Evolutionary conservation across 2,329 filamentous ascomycete species (phyloP), one percentile per base, ranked within the genome.

Genomic region (Ilyonectria robusta): DNA sequence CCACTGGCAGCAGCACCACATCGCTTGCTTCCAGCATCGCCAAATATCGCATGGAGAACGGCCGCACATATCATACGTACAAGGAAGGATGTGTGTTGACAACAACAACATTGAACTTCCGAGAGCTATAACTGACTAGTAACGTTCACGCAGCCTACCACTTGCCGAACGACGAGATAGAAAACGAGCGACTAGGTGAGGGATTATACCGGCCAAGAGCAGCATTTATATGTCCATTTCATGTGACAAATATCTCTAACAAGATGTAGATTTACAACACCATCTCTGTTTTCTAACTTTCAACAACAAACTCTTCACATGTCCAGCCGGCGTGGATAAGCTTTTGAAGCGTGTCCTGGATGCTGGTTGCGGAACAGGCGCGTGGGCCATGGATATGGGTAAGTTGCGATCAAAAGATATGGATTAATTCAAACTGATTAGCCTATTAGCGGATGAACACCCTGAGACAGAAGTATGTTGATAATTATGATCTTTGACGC

Each of bases 11-110:
- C 11, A 47, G 17, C 9, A 59, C 62, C 17, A 55, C 62, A 9
- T 64, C 62, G 9, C 29, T 59, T 8, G 47, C 62, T 17, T 64
- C 62, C 1, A 59, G 48, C 17, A 64, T 64, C 23, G 55, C 55
- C n/a, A 64, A 59, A 9, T 59, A 59, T 11, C 55, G 55, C 10
- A 13, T 59, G 2, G 48, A 59, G 48, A 64, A 64, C 31, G 62
- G 62, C 9, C 61, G 55, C 1, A 64, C 61, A 35, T 64, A 59
- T 37, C 54, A 64, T 53, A 55, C 61, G 5, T 64, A 64, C 15
- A 64, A 64, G 31, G 61, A 64, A 47, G 61, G 61, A 42, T 54
- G 61, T 59, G 17, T n/a, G 54, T n/a, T n/a, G n/a, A n/a, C n/a
- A 13, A 26, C 11, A 31, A 19, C 6, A 1, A 2, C 1, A 31